Base-by-base conservation (phyloP, 805 yeast species). In the Candida golubevii region DNA sequence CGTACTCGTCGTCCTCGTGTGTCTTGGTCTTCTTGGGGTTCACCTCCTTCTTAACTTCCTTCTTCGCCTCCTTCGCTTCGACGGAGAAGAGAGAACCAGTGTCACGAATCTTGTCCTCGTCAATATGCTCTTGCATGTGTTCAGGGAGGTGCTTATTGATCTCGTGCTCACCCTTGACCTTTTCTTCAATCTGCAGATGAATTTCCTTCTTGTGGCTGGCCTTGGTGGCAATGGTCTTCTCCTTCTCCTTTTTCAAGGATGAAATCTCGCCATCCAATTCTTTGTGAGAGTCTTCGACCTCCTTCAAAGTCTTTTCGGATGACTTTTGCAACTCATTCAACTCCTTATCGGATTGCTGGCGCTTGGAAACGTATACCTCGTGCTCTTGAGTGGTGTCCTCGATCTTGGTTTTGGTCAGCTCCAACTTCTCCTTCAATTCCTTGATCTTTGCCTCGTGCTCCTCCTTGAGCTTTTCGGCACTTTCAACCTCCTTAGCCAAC, bases 81-180 rank as follows among this genome's bases (percentile, higher is more conserved):
- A 18, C 23, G 1, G 70, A 57, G 47, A 71, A 71, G 14, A 71
- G 55, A 1, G 74, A 68, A 5, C 67, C 61, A 14, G 71, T 65
- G 49, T 71, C 76, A 31, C 61, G 59, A 32, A 69, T 55, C 47
- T 61, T 60, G 37, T 51, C 48, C 47, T 70, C 75, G 46, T 68
- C 61, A 11, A 71, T 53, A 6, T 61, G 60, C 13, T 45, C 58
- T 47, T 65, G 69, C 55, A 78, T 64, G 60, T 78, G 83, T 39
- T 74, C 79, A 10, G 83, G 83, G 48, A 75, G 69, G 44, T 68
- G 74, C 11, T 51, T 57, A 53, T 77, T 77, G 53, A 78, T 74
- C 43, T 65, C 67, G 54, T 67, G 72, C 52, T 72, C 78, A 40
- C 74, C 77, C 39, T 62, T 78, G 63, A 71, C 70, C 51, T 59